Conservation (phyloP, 169 alveolate genomes). For the Plasmodium sp. region DNA sequence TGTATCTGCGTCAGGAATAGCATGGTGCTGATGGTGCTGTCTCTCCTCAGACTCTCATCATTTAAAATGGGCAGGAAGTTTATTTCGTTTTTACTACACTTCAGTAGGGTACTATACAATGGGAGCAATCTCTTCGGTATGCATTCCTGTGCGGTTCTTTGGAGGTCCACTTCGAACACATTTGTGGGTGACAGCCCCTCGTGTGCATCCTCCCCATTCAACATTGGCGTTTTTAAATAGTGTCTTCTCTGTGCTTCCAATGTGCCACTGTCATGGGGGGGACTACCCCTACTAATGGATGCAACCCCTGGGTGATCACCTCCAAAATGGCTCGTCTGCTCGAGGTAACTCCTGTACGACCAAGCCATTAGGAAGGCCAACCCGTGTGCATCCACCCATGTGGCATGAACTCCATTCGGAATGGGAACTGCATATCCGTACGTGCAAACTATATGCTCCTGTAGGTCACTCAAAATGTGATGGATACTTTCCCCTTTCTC, state of each 20-base stretch:
- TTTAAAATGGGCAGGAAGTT: conserved; percentile 52
- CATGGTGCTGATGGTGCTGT: conserved; percentile 73
- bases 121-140: conserved; percentile 2
- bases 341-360: conserved; percentile 39
- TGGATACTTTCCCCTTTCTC: conserved; percentile 65
- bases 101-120: conserved; percentile 25
- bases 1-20: conserved; percentile 78
- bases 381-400: conserved; percentile 32
- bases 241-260: background rate
- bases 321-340: background rate
- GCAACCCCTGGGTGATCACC: background rate
- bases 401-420: conserved; percentile 6
- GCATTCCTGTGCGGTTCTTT: background rate
- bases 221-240: background rate
- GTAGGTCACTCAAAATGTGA: background rate
- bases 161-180: background rate
- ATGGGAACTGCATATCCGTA: conserved; percentile 8
- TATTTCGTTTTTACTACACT: conserved; percentile 34
- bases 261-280: background rate
- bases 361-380: conserved; percentile 32
- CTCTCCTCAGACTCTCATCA: conserved; percentile 69
- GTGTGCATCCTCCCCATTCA: background rate
- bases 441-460: conserved; percentile 28
- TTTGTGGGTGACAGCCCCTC: background rate
- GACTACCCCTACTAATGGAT: background rate